Conservation (phyloP, 805 yeast species). For the Candida maesae region DNA sequence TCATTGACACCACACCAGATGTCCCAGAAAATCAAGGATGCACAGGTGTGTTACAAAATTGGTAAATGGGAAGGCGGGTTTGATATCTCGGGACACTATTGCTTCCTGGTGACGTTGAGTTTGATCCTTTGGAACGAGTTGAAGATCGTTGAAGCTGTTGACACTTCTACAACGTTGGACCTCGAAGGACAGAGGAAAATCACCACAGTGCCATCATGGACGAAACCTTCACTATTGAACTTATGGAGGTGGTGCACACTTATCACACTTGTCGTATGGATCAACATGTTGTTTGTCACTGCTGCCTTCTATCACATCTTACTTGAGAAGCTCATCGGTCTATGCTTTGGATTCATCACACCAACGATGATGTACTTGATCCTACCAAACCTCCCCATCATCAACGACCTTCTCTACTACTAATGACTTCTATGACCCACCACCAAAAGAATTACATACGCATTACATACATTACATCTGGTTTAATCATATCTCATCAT, state of each 20-base stretch:
- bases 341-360: constrained; percentile 56
- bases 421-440: background rate
- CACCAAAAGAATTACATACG: too few species aligned
- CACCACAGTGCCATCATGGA: constrained; percentile 2
- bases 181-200: constrained; percentile 7
- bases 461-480: too few species aligned
- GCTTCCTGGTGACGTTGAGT: constrained; percentile 41
- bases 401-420: background rate
- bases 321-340: constrained; percentile 68
- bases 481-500: constrained; percentile 6
- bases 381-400: constrained; percentile 10
- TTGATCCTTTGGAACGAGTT: constrained; percentile 38
- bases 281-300: constrained; percentile 61
- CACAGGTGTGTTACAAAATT: constrained; percentile 29
- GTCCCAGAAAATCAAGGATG: constrained; percentile 23
- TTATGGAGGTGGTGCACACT: constrained; percentile 16
- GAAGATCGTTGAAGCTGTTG: constrained; percentile 4
- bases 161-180: constrained; percentile 2
- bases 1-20: constrained; percentile 14
- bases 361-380: constrained; percentile 41
- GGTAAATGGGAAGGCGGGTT: constrained; percentile 48
- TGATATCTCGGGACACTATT: constrained; percentile 52
- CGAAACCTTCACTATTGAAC: constrained; percentile 1
- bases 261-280: constrained; percentile 42
- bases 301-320: constrained; percentile 79